Percentiles rank a stretch among this genome's conserved stretches.
These are phyloP conservation scores for Flaveria linearis DNA, from an alignment of 129 eudicot genomes.

Conservation along the genomic window DNA sequence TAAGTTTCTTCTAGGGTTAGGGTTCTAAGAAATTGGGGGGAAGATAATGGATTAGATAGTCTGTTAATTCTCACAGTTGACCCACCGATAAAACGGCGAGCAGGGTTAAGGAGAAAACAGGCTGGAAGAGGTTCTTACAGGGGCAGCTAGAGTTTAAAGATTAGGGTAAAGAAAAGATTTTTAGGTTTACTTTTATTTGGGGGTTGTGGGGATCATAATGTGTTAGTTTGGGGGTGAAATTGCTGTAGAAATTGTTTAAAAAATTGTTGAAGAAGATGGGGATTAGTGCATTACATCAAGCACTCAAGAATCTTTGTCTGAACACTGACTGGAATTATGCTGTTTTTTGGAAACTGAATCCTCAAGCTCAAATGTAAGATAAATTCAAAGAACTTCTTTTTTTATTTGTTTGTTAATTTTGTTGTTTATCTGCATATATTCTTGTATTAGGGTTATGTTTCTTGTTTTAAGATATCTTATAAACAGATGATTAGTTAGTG, in stretches of 20 bases:
- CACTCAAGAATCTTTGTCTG: slow-evolving; percentile 41
- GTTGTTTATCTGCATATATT: slow-evolving; percentile 19
- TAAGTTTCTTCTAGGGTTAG: slow-evolving; percentile 42
- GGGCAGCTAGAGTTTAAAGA: slow-evolving; percentile 35
- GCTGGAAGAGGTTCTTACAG: slow-evolving; percentile 93
- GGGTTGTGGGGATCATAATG: slow-evolving; percentile 22
- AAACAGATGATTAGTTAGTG: slow-evolving; percentile 6
- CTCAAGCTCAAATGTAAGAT: slow-evolving; percentile 76
- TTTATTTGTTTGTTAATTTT: slow-evolving; percentile 6
- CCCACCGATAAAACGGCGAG: slow-evolving; percentile 83
- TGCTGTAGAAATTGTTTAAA: slow-evolving; percentile 31
- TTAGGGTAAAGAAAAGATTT: slow-evolving; percentile 17
- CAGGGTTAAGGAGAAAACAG: slow-evolving; percentile 81
- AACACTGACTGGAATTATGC: slow-evolving; percentile 46
- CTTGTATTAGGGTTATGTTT: background rate
- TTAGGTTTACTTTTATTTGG: slow-evolving; percentile 30
- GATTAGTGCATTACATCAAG: slow-evolving; percentile 69
- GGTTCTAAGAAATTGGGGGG: slow-evolving; percentile 36
- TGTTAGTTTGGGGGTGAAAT: slow-evolving; percentile 34
- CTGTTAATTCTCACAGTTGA: slow-evolving; percentile 61
- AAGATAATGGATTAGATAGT: slow-evolving; percentile 43
- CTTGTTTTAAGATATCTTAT: slow-evolving; percentile 14
- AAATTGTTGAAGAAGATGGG: slow-evolving; percentile 56
- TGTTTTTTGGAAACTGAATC: slow-evolving; percentile 47
- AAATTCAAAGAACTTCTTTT: background rate